These are phyloP conservation scores for Kregervanrija fluxuum DNA, from an alignment of 805 yeast species.

Conservation along the genomic window DNA sequence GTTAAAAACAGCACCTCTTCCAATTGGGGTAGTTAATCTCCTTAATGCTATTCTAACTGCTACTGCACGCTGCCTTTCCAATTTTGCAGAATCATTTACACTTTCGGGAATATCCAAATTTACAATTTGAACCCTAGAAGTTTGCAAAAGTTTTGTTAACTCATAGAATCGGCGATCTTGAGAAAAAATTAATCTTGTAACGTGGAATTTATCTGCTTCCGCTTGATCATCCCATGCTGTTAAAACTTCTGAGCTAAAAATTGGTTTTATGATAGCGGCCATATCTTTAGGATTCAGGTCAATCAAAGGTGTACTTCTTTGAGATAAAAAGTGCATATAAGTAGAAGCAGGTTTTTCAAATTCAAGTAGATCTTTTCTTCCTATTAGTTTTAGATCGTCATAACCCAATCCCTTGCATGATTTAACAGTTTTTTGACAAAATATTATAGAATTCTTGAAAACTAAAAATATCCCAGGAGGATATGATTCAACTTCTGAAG, in stretches of 20 bases:
- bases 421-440: slow-evolving; percentile 45
- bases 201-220: slow-evolving; percentile 59
- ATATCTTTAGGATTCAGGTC: slow-evolving; percentile 28
- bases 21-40: slow-evolving; percentile 69
- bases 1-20: slow-evolving; percentile 67
- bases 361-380: slow-evolving; percentile 54
- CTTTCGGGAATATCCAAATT: slow-evolving; percentile 32
- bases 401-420: slow-evolving; percentile 35
- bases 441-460: slow-evolving; percentile 50
- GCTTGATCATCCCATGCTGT: slow-evolving; percentile 65
- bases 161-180: slow-evolving; percentile 77
- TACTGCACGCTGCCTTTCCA: slow-evolving; percentile 46
- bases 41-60: slow-evolving; percentile 60
- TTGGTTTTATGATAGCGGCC: slow-evolving; percentile 32
- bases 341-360: slow-evolving; percentile 1
- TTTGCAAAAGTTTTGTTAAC: slow-evolving; percentile 62
- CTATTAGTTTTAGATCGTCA: slow-evolving; percentile 49
- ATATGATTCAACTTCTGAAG: slow-evolving; percentile 51
- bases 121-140: slow-evolving; percentile 56
- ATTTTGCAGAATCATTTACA: slow-evolving; percentile 47
- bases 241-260: slow-evolving; percentile 38
- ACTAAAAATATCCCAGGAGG: slow-evolving; percentile 71
- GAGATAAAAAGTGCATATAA: neutral
- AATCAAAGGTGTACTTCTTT: neutral
- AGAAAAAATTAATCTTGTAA: slow-evolving; percentile 68